Base-by-base conservation (phyloP, 2,329 filamentous ascomycete genomes). In the Penicillium concentricum region DNA sequence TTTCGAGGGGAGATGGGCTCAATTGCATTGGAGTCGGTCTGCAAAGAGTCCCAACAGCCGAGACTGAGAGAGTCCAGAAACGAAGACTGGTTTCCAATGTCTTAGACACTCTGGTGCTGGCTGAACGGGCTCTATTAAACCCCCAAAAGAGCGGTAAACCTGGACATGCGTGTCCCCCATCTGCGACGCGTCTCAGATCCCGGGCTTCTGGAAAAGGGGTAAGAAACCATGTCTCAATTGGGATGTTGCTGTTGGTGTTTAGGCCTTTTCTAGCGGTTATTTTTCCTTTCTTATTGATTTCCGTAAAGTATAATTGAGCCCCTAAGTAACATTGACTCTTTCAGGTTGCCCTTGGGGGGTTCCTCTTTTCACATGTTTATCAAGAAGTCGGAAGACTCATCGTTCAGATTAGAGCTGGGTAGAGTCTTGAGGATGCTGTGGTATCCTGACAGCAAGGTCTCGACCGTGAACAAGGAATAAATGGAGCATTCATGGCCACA, bases 61-160 rank as follows among this genome's bases (percentile, higher is more conserved):
- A 59, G 57, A 58, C 61, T 28, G 22, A 43, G n/a, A 38, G 13
- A 38, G 37, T n/a, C 42, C 42, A 54, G 48, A 51, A 54, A 51
- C 43, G 52, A 59, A 28, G 61, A 42, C 53, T 45, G 52, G 50
- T 51, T 58, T 51, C 46, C 34, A 62, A 64, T 66, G 64, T 65
- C 61, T 66, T 45, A 65, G 61, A 66, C 63, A 65, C 30, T 20
- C 34, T 45, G 13, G 42, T 32, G 28, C 39, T 48, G 38, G 45
- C 38, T 37, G 13, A 41, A 22, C 20, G 22, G 43, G 24, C n/a
- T 41, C 37, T 42, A 43, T 55, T 48, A 46, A 49, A 10, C 28
- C 20, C 18, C 16, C 42, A 64, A 65, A 65, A 61, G 46, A 64
- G 64, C 64, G 64, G 64, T 65, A 64, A 56, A 48, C 28, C 42